Conservation (phyloP, 805 yeast genomes). For the Yamadazyma sp. region DNA sequence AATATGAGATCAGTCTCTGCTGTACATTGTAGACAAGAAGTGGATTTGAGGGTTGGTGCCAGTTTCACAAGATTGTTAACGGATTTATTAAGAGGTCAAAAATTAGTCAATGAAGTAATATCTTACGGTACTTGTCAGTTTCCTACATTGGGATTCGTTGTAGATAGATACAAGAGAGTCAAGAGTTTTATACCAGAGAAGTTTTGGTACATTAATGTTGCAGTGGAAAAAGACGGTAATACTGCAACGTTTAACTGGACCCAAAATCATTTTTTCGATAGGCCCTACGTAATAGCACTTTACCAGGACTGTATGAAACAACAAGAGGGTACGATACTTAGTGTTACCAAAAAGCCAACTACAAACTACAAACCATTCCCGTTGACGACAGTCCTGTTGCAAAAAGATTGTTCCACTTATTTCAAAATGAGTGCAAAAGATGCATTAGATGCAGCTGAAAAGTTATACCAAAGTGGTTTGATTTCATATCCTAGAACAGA, state of each 20-base stretch:
- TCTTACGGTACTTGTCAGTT: slow-evolving; percentile 96
- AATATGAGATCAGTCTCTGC: slow-evolving; percentile 76
- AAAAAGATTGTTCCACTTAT: slow-evolving; percentile 74
- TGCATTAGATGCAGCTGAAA: slow-evolving; percentile 76
- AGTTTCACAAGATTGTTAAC: slow-evolving; percentile 84
- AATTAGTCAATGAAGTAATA: slow-evolving; percentile 35
- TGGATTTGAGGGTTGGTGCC: slow-evolving; percentile 86
- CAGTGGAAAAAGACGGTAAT: slow-evolving; percentile 39
- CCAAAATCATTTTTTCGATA: slow-evolving; percentile 68
- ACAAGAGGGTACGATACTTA: slow-evolving; percentile 49
- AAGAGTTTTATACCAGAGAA: slow-evolving; percentile 69
- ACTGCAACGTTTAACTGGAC: slow-evolving; percentile 59
- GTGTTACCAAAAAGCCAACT: slow-evolving; percentile 59
- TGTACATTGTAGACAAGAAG: slow-evolving; percentile 78
- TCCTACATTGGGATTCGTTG: slow-evolving; percentile 95
- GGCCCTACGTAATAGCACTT: slow-evolving; percentile 57
- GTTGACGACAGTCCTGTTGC: slow-evolving; percentile 89
- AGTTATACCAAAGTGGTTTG: slow-evolving; percentile 78
- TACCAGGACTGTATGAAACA: slow-evolving; percentile 64
- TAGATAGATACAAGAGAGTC: slow-evolving; percentile 80
- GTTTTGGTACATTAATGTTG: slow-evolving; percentile 72
- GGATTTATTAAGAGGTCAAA: slow-evolving; percentile 38
- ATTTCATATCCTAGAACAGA: slow-evolving; percentile 97
- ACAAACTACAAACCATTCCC: slow-evolving; percentile 84
- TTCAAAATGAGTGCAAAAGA: slow-evolving; percentile 78